Evolutionary conservation across 2,329 filamentous ascomycete genomes (phyloP).

Genomic region (Xylaria sp.): DNA sequence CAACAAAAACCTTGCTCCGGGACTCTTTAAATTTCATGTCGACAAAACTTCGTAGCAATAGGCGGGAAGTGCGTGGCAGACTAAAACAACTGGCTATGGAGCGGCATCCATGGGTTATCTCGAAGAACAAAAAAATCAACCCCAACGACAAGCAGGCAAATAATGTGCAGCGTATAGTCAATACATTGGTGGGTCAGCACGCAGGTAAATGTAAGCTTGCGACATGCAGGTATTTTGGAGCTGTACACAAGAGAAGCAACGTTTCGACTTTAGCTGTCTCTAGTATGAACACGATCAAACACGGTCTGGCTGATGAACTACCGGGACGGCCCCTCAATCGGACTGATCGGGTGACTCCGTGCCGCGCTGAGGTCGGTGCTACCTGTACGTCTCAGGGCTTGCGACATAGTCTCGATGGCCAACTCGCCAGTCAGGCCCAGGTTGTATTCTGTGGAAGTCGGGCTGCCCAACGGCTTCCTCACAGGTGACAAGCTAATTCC

Average conservation of each 20-base stretch:
- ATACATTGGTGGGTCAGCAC: constrained; percentile 4
- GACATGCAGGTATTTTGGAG: neutral
- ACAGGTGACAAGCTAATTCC: constrained; percentile 76
- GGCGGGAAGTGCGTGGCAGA: constrained; percentile 16
- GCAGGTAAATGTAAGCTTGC: constrained; percentile 14
- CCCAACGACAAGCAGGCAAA: constrained; percentile 9
- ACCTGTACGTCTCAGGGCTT: constrained; percentile 84
- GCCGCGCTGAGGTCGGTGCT: constrained; percentile 77
- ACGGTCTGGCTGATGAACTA: constrained; percentile 28
- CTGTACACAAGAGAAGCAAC: constrained; percentile 10
- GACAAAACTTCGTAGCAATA: constrained; percentile 8
- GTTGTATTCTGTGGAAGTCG: constrained; percentile 63
- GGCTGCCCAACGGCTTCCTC: constrained; percentile 70
- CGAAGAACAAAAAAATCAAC: constrained; percentile 20
- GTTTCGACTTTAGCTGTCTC: constrained; percentile 1
- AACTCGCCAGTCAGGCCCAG: constrained; percentile 68
- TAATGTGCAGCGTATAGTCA: constrained; percentile 28
- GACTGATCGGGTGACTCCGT: constrained; percentile 68
- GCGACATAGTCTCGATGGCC: constrained; percentile 92
- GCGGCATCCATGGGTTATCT: constrained; percentile 45
- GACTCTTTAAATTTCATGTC: constrained; percentile 5
- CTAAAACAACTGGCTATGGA: constrained; percentile 34
- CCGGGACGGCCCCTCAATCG: constrained; percentile 58
- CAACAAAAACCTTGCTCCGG: constrained; percentile 3
- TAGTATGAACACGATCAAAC: neutral